Evolutionary conservation across 2,329 filamentous ascomycete genomes (phyloP).

Genomic region (Exophiala spinifera): DNA sequence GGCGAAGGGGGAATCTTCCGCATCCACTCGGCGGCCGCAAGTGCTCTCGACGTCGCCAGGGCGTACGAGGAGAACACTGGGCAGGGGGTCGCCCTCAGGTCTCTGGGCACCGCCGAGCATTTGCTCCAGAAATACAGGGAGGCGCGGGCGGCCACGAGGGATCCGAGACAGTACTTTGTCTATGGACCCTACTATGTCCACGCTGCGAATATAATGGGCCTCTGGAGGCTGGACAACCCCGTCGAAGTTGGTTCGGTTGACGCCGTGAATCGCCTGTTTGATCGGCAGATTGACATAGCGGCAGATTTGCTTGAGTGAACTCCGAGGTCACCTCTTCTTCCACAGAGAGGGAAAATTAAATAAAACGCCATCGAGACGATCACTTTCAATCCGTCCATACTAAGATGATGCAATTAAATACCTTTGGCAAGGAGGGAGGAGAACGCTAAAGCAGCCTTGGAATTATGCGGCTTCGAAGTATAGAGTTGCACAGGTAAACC

Average conservation of each 20-base stretch:
- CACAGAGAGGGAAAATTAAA: too few relatives aligned
- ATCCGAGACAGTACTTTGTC: not conserved
- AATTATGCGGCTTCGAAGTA: too few relatives aligned
- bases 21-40: not conserved
- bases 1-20: conserved; percentile 4
- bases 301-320: not conserved
- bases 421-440: too few relatives aligned
- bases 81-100: not conserved
- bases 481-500: too few relatives aligned
- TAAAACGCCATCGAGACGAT: too few relatives aligned
- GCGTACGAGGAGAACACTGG: conserved; percentile 3
- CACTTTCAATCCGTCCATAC: too few relatives aligned
- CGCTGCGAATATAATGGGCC: not conserved
- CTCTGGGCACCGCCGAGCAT: not conserved
- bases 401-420: too few relatives aligned
- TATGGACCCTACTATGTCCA: not conserved
- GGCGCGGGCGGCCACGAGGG: not conserved
- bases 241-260: not conserved
- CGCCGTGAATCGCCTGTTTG: conserved; percentile 2
- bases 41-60: not conserved
- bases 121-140: too few relatives aligned
- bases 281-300: not conserved
- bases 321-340: too few relatives aligned
- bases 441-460: too few relatives aligned
- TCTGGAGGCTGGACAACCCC: conserved; percentile 4